Evolutionary conservation across 1,284 basidiomycete species (phyloP).

Genomic region (Sporisorium exsertum): DNA sequence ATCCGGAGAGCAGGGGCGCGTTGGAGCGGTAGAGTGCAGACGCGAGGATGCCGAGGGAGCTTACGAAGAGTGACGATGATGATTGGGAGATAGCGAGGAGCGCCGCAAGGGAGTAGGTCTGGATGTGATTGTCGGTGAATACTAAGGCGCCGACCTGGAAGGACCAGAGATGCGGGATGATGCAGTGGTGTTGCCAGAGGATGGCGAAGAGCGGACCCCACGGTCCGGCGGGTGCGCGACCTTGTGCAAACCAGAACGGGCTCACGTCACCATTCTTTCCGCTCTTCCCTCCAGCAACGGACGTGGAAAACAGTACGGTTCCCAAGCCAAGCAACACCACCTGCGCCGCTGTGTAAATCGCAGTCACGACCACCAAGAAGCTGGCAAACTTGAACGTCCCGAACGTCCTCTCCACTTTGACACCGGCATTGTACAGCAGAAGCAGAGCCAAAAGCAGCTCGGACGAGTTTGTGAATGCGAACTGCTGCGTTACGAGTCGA

Average conservation of each 20-base stretch:
- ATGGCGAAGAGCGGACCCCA: conserved; percentile 35
- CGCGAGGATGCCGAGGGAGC: conserved; percentile 8
- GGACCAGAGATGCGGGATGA: conserved; percentile 43
- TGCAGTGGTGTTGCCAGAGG: conserved; percentile 34
- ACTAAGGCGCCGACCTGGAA: conserved; percentile 14
- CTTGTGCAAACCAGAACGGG: neutral
- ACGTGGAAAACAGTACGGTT: neutral
- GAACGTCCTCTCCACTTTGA: conserved; percentile 84
- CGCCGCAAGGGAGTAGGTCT: conserved; percentile 8
- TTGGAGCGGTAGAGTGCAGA: conserved; percentile 31
- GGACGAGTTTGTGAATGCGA: conserved; percentile 84
- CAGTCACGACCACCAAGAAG: conserved; percentile 26
- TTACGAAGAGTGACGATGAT: neutral
- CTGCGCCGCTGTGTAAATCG: conserved; percentile 18
- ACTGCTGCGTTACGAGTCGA: conserved; percentile 80
- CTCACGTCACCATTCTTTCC: neutral
- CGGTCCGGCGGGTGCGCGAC: conserved; percentile 26
- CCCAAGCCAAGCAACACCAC: conserved; percentile 9
- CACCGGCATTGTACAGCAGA: conserved; percentile 79
- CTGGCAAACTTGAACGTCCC: conserved; percentile 85
- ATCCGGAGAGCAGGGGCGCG: neutral
- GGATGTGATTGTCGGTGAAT: conserved; percentile 28
- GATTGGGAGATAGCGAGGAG: conserved; percentile 33
- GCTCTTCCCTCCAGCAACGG: neutral
- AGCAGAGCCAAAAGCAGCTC: conserved; percentile 84